Evolutionary conservation across 192 early-diverging fungal species (phyloP).

Genomic region (Backusella westeae): DNA sequence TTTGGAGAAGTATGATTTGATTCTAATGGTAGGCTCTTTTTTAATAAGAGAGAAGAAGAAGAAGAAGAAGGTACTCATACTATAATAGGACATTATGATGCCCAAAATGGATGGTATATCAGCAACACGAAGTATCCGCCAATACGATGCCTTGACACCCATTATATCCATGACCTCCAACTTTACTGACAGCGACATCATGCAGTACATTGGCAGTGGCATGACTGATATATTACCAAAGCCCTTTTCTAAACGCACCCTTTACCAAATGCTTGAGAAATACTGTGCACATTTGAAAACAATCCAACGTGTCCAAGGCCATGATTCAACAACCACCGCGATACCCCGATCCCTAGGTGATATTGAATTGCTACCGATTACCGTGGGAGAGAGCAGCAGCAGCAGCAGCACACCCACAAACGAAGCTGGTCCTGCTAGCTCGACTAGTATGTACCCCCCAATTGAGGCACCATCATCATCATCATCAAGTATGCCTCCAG

Average conservation of each 20-base stretch:
- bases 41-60: background rate
- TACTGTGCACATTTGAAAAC: constrained; percentile 52
- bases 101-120: constrained; percentile 69
- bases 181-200: constrained; percentile 60
- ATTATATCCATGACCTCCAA: constrained; percentile 80
- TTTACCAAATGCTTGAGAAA: constrained; percentile 55
- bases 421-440: background rate
- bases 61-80: background rate
- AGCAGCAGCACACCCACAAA: background rate
- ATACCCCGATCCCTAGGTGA: background rate
- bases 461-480: background rate
- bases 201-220: constrained; percentile 64
- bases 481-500: background rate
- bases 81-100: constrained; percentile 65
- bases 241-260: constrained; percentile 55
- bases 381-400: background rate
- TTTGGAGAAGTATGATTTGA: constrained; percentile 69
- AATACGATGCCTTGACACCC: constrained; percentile 66
- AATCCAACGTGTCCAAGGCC: constrained; percentile 33
- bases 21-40: constrained; percentile 58
- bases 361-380: background rate
- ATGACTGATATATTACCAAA: constrained; percentile 79
- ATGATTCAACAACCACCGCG: constrained; percentile 2
- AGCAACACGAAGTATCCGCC: constrained; percentile 68
- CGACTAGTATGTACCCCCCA: background rate